A percentile compares a stretch with the other conserved stretches of the same genome.
Conservation (phyloP, 495 filamentous ascomycete genomes). For the Pseudomonodictys pantanalensis region DNA sequence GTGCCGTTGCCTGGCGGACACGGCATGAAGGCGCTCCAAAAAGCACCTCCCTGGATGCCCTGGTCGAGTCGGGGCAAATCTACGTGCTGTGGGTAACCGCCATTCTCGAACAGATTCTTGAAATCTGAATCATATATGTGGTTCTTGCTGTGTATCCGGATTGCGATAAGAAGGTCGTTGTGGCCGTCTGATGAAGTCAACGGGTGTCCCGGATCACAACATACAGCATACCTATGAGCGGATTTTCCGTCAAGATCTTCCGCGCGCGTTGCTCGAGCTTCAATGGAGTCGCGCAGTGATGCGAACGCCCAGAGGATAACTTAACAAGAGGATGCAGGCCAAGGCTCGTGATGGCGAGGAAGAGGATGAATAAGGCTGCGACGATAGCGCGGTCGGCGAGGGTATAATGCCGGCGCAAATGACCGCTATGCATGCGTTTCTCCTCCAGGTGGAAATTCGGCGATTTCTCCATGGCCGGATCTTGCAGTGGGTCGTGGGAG, state of each 20-base stretch:
- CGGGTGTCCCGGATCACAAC: not conserved
- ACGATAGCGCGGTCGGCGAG: not conserved
- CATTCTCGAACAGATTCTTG: slow-evolving; percentile 63
- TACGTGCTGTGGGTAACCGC: slow-evolving; percentile 66
- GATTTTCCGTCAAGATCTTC: slow-evolving; percentile 66
- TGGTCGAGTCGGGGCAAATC: slow-evolving; percentile 66
- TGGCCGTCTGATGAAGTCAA: slow-evolving; percentile 70
- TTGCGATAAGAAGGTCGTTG: slow-evolving; percentile 76
- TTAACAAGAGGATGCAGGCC: not conserved
- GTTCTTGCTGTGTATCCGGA: slow-evolving; percentile 68
- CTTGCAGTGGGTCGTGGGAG: not conserved
- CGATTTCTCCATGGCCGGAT: not conserved
- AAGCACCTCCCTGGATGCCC: slow-evolving; percentile 68
- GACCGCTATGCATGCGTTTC: not conserved
- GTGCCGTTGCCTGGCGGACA: slow-evolving; percentile 65
- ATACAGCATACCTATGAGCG: slow-evolving; percentile 65
- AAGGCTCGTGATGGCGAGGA: not conserved
- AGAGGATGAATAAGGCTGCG: not conserved
- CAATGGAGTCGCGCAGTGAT: not conserved
- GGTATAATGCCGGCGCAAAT: not conserved
- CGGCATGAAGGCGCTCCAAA: slow-evolving; percentile 84
- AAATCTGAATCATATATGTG: slow-evolving; percentile 76
- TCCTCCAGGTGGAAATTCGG: not conserved
- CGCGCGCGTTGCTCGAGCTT: slow-evolving; percentile 59
- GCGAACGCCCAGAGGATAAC: not conserved